Percentiles rank a stretch among this genome's conserved stretches.
These are phyloP conservation scores for Talaromyces sp. DNA, from an alignment of 2,329 filamentous ascomycete genomes.

Conservation along the genomic window DNA sequence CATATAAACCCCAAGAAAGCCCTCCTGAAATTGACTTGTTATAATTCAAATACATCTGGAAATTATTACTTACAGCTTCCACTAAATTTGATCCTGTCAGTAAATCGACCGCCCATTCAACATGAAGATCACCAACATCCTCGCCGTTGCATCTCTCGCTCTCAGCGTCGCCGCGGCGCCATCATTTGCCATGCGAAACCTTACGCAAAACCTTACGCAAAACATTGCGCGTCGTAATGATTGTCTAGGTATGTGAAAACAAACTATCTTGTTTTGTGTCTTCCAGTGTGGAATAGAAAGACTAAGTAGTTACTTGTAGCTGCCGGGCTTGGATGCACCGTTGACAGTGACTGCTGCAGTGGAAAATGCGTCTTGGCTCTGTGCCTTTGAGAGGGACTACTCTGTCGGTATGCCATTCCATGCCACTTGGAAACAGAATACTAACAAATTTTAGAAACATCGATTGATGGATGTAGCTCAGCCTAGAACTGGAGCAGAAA, in stretches of 20 bases:
- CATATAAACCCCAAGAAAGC: not conserved
- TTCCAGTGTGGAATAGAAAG: no score
- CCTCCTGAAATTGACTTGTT: not conserved
- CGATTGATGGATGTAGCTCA: no score
- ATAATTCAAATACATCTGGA: not conserved
- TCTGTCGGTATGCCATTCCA: not conserved
- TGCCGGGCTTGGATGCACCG: not conserved
- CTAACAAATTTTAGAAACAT: no score
- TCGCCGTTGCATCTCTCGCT: not conserved
- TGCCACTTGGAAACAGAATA: not conserved
- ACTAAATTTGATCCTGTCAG: no score
- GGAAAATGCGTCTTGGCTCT: not conserved
- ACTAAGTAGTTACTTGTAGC: not conserved
- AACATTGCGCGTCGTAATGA: not conserved
- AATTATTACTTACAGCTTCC: not conserved
- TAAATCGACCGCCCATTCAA: not conserved
- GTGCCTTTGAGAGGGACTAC: not conserved
- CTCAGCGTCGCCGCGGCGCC: not conserved
- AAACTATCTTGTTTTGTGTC: not conserved
- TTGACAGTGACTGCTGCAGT: not conserved
- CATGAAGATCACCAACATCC: not conserved
- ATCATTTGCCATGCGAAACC: not conserved
- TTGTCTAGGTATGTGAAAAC: not conserved
- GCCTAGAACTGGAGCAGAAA: no score
- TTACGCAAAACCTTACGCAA: not conserved